phyloP scores from a whole-genome alignment of 805 yeast species.

The Metschnikowia peoriensis region DNA sequence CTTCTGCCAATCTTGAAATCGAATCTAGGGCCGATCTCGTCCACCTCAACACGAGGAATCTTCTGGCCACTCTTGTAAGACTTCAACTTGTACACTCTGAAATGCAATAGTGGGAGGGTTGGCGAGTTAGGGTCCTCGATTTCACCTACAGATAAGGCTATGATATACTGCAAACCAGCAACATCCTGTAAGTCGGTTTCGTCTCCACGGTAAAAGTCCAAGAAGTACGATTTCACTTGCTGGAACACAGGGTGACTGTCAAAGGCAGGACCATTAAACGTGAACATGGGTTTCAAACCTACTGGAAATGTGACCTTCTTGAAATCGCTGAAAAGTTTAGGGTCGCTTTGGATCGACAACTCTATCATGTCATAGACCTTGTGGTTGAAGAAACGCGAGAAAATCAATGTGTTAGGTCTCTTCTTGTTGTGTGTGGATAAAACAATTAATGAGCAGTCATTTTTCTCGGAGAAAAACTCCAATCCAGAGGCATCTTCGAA shows the following conservation, averaged over 20 bases:
- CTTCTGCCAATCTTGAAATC: constrained; percentile 91
- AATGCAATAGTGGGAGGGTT: constrained; percentile 74
- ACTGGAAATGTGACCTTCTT: constrained; percentile 74
- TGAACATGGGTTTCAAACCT: constrained; percentile 92
- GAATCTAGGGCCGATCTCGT: constrained; percentile 93
- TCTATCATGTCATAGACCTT: constrained; percentile 94
- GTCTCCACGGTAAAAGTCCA: constrained; percentile 90
- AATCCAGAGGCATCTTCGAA: constrained; percentile 84
- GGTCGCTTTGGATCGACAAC: constrained; percentile 63
- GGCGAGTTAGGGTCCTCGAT: constrained; percentile 73
- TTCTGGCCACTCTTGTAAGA: constrained; percentile 82
- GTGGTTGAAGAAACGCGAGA: constrained; percentile 85
- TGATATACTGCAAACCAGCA: constrained; percentile 90
- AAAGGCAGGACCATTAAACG: constrained; percentile 88
- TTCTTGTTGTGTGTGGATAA: constrained; percentile 80
- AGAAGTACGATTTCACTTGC: constrained; percentile 82
- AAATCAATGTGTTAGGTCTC: constrained; percentile 88
- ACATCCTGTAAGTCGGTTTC: constrained; percentile 82
- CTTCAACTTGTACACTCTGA: constrained; percentile 86
- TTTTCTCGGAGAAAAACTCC: constrained; percentile 93
- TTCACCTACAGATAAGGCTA: constrained; percentile 72
- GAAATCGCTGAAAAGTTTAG: constrained; percentile 76
- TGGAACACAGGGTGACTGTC: constrained; percentile 83
- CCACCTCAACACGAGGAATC: constrained; percentile 89
- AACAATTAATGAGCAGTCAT: constrained; percentile 83